phyloP scores from a whole-genome alignment of 1,284 basidiomycete genomes.

The Mycosarcoma mackinlayi region DNA sequence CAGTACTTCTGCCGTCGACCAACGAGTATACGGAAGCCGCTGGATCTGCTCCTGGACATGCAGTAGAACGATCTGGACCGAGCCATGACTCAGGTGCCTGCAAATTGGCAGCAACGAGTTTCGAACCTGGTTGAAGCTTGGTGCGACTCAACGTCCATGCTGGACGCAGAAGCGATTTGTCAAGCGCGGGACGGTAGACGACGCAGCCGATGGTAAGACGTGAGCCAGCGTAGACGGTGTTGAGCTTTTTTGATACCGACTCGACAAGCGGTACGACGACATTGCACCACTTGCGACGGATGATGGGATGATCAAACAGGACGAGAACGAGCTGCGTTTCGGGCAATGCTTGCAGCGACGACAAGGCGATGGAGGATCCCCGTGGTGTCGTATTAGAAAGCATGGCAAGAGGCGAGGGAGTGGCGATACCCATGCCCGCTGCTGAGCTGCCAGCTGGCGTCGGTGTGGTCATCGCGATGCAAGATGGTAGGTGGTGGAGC shows the following conservation, averaged over 20 bases:
- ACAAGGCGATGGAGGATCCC: slow-evolving; percentile 29
- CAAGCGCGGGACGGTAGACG: slow-evolving; percentile 29
- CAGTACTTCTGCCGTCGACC: slow-evolving; percentile 17
- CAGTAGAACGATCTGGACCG: slow-evolving; percentile 2
- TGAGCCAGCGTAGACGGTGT: slow-evolving; percentile 30
- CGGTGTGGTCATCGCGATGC: slow-evolving; percentile 30
- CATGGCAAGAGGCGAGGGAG: slow-evolving; percentile 39
- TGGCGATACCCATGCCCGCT: slow-evolving; percentile 22
- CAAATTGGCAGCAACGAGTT: slow-evolving; percentile 31
- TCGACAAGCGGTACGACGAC: slow-evolving; percentile 40
- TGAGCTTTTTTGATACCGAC: slow-evolving; percentile 32
- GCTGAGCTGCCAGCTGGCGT: slow-evolving; percentile 32
- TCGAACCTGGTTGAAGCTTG: slow-evolving; percentile 26
- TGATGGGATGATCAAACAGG: slow-evolving; percentile 39
- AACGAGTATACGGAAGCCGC: slow-evolving; percentile 11
- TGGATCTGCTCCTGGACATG: slow-evolving; percentile 3
- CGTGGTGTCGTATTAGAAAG: slow-evolving; percentile 33
- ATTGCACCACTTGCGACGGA: slow-evolving; percentile 32
- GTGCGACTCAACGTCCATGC: slow-evolving; percentile 24
- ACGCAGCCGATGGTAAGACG: slow-evolving; percentile 38
- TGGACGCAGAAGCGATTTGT: slow-evolving; percentile 38
- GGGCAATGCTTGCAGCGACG: slow-evolving; percentile 33
- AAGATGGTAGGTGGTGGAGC: neutral
- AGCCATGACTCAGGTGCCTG: slow-evolving; percentile 21
- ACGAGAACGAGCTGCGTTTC: slow-evolving; percentile 44